These are phyloP conservation scores for Trametes meyenii DNA, from an alignment of 768 basidiomycete species.

Conservation along the genomic window DNA sequence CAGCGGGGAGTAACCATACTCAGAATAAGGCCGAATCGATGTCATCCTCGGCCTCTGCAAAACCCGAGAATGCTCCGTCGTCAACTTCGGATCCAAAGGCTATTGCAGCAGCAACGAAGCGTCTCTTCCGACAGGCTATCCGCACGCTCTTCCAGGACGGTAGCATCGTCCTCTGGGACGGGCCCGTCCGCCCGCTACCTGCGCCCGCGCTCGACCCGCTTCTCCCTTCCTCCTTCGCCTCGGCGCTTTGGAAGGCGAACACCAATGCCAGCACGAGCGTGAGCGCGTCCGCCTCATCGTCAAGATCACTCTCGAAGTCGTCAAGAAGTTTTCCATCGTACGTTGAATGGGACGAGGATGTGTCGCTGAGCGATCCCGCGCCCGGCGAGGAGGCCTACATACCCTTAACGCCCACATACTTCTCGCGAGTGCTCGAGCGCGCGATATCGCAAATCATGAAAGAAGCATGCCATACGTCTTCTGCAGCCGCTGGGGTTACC, in stretches of 20 bases:
- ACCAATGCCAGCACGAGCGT: slow-evolving; percentile 14
- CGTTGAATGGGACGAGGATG: slow-evolving; percentile 41
- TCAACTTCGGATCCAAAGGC: slow-evolving; percentile 29
- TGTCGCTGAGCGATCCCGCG: slow-evolving; percentile 62
- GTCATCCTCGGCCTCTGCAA: background rate
- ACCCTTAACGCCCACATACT: slow-evolving; percentile 54
- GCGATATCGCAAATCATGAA: slow-evolving; percentile 44
- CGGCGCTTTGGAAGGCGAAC: slow-evolving; percentile 51
- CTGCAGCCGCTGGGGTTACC: slow-evolving; percentile 27
- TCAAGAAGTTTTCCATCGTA: slow-evolving; percentile 20
- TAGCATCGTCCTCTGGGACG: slow-evolving; percentile 75
- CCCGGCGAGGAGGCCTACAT: slow-evolving; percentile 68
- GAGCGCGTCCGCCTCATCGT: background rate
- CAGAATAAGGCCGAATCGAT: background rate
- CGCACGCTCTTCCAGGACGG: slow-evolving; percentile 70
- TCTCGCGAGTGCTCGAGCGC: slow-evolving; percentile 50
- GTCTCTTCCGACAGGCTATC: slow-evolving; percentile 68
- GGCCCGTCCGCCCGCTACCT: slow-evolving; percentile 48
- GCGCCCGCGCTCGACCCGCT: slow-evolving; percentile 30
- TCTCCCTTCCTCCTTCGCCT: slow-evolving; percentile 18
- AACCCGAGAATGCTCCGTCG: background rate
- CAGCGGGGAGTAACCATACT: slow-evolving; percentile 11
- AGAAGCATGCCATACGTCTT: slow-evolving; percentile 15
- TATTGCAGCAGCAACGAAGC: slow-evolving; percentile 49
- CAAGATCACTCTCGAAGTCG: slow-evolving; percentile 12